These are phyloP conservation scores for Penicillium oxalicum DNA, from an alignment of 2,329 filamentous ascomycete genomes.

Conservation along the genomic window DNA sequence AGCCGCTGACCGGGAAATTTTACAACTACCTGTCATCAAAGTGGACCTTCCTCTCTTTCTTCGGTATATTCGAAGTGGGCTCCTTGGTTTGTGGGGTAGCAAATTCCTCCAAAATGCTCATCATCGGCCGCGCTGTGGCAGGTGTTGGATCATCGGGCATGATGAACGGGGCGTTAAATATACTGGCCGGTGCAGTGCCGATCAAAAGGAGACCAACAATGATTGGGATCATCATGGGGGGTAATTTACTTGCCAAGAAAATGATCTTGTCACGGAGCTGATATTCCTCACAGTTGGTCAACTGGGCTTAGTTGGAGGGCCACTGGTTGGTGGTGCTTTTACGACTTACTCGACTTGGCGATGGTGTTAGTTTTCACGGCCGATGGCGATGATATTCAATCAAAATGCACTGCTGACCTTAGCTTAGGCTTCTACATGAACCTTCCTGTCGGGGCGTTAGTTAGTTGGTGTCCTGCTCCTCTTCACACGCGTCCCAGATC, in stretches of 20 bases:
- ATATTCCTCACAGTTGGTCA: conserved; percentile 1
- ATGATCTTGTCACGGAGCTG: no score
- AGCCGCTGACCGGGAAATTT: conserved; percentile 24
- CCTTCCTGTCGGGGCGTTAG: conserved; percentile 28
- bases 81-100: conserved; percentile 22
- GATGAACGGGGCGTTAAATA: conserved; percentile 15
- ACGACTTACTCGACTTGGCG: conserved; percentile 32
- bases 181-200: conserved; percentile 17
- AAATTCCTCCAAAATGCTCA: conserved; percentile 24
- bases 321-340: conserved; percentile 33
- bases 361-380: conserved; percentile 23
- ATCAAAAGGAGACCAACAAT: conserved; percentile 13
- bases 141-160: conserved; percentile 22
- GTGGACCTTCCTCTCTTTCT: conserved; percentile 27
- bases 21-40: conserved; percentile 16
- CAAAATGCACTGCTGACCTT: background rate
- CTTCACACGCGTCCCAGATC: conserved; percentile 25
- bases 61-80: conserved; percentile 29
- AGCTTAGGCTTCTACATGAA: conserved; percentile 33
- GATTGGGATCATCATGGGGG: conserved; percentile 17
- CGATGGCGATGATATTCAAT: background rate
- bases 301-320: conserved; percentile 19
- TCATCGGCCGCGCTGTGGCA: conserved; percentile 22
- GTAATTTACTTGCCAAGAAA: no score
- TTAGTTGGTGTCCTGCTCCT: conserved; percentile 22